Percentiles rank a stretch among this genome's conserved stretches.
Evolutionary conservation across 208 protist species (phyloP).

Genomic region (Leishmania major): DNA sequence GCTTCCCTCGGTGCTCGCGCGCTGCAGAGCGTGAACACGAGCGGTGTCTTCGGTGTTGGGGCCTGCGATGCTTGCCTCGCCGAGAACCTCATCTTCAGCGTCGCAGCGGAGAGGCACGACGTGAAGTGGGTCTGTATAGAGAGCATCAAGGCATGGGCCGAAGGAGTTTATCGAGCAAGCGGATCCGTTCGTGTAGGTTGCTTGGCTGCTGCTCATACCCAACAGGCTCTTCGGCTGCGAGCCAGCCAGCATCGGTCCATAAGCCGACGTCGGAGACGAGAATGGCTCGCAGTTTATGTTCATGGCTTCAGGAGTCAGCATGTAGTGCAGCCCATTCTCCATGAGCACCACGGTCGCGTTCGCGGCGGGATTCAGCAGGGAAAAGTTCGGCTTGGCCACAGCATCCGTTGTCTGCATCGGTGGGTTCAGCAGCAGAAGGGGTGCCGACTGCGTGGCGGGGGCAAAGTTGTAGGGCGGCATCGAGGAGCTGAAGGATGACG

Average conservation of each 20-base stretch:
- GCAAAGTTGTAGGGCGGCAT: constrained; percentile 1
- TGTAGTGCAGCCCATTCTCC: constrained; percentile 42
- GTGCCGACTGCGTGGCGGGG: constrained; percentile 15
- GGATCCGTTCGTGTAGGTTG: neutral
- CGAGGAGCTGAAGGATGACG: constrained; percentile 24
- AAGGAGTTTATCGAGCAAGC: neutral
- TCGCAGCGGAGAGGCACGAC: neutral
- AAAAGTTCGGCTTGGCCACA: neutral
- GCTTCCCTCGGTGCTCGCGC: neutral
- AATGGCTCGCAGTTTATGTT: constrained; percentile 26
- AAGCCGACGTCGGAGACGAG: neutral
- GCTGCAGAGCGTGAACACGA: constrained; percentile 23
- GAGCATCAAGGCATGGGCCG: neutral
- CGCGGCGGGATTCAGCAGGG: constrained; percentile 21
- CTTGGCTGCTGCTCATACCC: constrained; percentile 4
- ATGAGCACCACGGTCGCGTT: constrained; percentile 30
- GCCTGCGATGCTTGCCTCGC: constrained; percentile 5
- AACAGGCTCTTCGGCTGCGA: constrained; percentile 12
- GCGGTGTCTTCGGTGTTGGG: neutral
- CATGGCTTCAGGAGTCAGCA: constrained; percentile 38
- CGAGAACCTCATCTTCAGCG: constrained; percentile 9
- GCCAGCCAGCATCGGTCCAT: neutral
- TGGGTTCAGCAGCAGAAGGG: neutral
- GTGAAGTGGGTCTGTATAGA: neutral
- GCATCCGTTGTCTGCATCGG: neutral